phyloP scores from a whole-genome alignment of 2,329 filamentous ascomycete genomes.

The Tolypocladium guangdongense region DNA sequence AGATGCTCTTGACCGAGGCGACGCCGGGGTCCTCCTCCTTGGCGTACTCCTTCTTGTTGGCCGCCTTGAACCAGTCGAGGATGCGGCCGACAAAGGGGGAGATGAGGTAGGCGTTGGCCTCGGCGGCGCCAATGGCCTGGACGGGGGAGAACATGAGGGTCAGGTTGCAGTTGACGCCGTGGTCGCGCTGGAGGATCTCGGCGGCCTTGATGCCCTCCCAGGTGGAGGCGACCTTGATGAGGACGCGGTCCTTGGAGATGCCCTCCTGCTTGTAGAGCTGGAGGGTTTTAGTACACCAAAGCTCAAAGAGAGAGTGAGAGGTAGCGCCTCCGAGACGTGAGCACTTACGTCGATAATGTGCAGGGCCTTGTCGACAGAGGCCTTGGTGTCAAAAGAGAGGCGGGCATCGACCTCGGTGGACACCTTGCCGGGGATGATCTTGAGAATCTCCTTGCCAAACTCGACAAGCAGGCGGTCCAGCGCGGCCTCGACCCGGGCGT shows the following conservation, averaged over 20 bases:
- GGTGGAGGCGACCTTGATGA: slow-evolving; percentile 98
- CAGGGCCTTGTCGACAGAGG: slow-evolving; percentile 87
- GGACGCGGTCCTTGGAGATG: slow-evolving; percentile 83
- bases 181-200: slow-evolving; percentile 88
- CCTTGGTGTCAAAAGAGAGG: slow-evolving; percentile 91
- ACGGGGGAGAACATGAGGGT: slow-evolving; percentile 96
- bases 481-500: slow-evolving; percentile 78
- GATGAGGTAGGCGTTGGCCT: slow-evolving; percentile 94
- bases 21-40: slow-evolving; percentile 93
- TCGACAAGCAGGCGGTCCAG: slow-evolving; percentile 92
- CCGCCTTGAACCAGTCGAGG: slow-evolving; percentile 98
- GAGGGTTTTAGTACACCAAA: slow-evolving; percentile 6
- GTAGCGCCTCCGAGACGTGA: background rate
- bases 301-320: background rate
- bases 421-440: slow-evolving; percentile 96
- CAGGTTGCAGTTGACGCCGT: slow-evolving; percentile 96
- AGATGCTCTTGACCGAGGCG: slow-evolving; percentile 85
- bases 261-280: slow-evolving; percentile 92
- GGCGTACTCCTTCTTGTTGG: slow-evolving; percentile 85
- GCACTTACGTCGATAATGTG: slow-evolving; percentile 80
- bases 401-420: slow-evolving; percentile 96
- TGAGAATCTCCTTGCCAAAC: slow-evolving; percentile 95
- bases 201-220: slow-evolving; percentile 99
- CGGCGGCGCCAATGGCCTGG: slow-evolving; percentile 91
- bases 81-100: slow-evolving; percentile 99